Evolutionary conservation across 306 rosid genomes (phyloP), one percentile per base, ranked within the genome.

Genomic region (Dalbergia cultrata): DNA sequence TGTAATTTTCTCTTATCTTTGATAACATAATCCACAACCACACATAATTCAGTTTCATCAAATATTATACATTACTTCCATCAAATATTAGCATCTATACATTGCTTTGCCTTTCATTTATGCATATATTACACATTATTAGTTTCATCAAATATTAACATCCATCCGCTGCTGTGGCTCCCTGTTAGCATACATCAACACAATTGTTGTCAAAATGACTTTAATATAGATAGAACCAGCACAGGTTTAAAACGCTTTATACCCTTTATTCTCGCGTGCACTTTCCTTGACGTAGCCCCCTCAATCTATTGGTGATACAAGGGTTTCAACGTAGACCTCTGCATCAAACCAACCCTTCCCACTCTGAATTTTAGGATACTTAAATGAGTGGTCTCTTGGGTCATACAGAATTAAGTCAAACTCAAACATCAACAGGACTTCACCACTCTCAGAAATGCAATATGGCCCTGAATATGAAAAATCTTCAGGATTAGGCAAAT

Each of bases 341-440:
- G 90, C 90, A 81, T 86, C 90, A 83, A 86, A 86, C 90, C 90
- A 86, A 39, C 90, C 87, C 58, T 83, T 86, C n/a, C 90, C 90
- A 77, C 72, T 70, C 85, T 86, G 76, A 83, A 83, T 81, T 82
- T 67, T 77, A 10, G 90, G 90, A 69, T 61, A 81, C 85, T 68
- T 83, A 50, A 83, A 86, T 1, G 86, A 80, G n/a, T 47, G 62
- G 0, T 73, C 82, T 49, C 81, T 86, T 14, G 81, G 87, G 61
- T 86, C 73, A 77, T 77, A 80, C 39, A 86, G 37, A 61, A 86
- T 73, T 79, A 86, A 77, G 75, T 86, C 90, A 86, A 86, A 86
- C 74, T 86, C 90, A 83, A 86, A 86, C 90, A 86, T 86, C 12
- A 83, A 63, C 62, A 86, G 34, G 22, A 86, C 83, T 77, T 83